phyloP scores from a whole-genome alignment of 164 flowering plant species.

The Piper longum region DNA sequence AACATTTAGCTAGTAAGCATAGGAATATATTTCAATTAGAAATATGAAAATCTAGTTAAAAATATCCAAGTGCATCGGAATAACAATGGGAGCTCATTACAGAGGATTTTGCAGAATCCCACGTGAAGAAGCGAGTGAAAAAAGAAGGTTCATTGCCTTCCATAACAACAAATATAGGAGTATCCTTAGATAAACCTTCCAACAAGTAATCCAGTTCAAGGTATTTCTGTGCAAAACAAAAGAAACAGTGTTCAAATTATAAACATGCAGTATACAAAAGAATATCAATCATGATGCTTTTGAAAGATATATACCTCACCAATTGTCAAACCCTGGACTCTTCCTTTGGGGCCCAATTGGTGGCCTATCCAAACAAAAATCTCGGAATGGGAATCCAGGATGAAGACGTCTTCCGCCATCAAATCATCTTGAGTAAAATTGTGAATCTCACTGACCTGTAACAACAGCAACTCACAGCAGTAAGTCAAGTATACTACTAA shows the following conservation, averaged over 20 bases:
- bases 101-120: slow-evolving; percentile 84
- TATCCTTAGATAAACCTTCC: slow-evolving; percentile 62
- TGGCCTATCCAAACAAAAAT: slow-evolving; percentile 95
- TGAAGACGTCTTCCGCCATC: slow-evolving; percentile 94
- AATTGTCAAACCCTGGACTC: slow-evolving; percentile 56
- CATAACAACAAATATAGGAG: slow-evolving; percentile 60
- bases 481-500: background rate
- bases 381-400: slow-evolving; percentile 82
- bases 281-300: background rate
- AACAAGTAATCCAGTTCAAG: slow-evolving; percentile 74
- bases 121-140: slow-evolving; percentile 85
- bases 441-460: slow-evolving; percentile 78
- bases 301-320: slow-evolving; percentile 71
- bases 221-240: slow-evolving; percentile 51
- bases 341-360: slow-evolving; percentile 58
- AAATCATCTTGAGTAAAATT: slow-evolving; percentile 91
- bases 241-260: background rate
- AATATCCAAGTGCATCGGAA: background rate
- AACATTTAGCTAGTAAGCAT: too few species aligned
- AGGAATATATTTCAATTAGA: too few species aligned
- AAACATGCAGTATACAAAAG: background rate
- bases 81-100: slow-evolving; percentile 24
- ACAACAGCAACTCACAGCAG: background rate
- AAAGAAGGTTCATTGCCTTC: slow-evolving; percentile 91
- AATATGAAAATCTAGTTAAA: background rate